Evolutionary conservation across 2,329 filamentous ascomycete genomes (phyloP).

Genomic region (Orbilia javanica): DNA sequence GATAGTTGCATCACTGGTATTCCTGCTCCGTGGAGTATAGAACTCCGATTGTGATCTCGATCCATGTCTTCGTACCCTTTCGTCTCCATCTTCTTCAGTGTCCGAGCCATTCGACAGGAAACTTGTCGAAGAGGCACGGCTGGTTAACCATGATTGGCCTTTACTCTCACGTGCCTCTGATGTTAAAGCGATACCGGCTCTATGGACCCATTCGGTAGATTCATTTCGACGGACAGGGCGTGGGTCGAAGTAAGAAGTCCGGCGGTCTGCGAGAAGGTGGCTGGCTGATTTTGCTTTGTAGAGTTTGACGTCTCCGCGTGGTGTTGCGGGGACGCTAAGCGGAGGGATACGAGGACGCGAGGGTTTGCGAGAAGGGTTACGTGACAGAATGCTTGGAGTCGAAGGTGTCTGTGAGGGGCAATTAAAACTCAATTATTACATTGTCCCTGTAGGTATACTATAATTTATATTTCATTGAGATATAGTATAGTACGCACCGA

Average conservation of each 20-base stretch:
- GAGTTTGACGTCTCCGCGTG: constrained; percentile 63
- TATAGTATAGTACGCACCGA: constrained; percentile 48
- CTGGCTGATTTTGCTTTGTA: constrained; percentile 75
- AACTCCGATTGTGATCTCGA: constrained; percentile 36
- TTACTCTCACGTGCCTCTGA: constrained; percentile 76
- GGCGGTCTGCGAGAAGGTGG: constrained; percentile 67
- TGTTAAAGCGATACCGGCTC: constrained; percentile 74
- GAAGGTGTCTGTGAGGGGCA: constrained; percentile 71
- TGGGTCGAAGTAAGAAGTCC: constrained; percentile 35
- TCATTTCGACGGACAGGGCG: constrained; percentile 63
- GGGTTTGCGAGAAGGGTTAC: constrained; percentile 70
- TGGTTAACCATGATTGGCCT: constrained; percentile 77
- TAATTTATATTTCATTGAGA: background rate
- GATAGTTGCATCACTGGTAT: constrained; percentile 2
- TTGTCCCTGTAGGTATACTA: background rate
- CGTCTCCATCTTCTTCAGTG: constrained; percentile 64
- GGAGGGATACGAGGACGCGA: constrained; percentile 67
- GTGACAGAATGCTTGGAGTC: constrained; percentile 74
- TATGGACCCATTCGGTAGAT: constrained; percentile 75
- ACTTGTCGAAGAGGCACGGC: constrained; percentile 75
- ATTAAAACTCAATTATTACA: background rate
- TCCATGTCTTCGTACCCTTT: constrained; percentile 10
- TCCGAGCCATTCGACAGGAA: constrained; percentile 71
- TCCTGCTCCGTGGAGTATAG: constrained; percentile 6
- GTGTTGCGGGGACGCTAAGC: constrained; percentile 62